Evolutionary conservation across 257 asterid species (phyloP), one percentile per base, ranked within the genome.

Genomic region (Anisodus tanguticus): DNA sequence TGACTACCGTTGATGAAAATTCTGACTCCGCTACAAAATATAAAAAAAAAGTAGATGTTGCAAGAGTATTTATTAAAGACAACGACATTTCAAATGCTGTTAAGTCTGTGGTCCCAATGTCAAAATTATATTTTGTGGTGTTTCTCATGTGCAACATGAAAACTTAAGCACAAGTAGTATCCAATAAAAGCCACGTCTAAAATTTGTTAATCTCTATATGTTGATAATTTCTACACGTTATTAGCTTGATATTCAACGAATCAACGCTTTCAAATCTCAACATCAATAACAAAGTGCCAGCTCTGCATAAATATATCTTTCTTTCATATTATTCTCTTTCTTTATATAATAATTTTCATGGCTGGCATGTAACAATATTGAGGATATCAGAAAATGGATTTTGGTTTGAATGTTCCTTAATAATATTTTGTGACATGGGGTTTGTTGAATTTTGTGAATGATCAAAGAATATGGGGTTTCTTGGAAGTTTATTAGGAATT

Each of bases 381-480:
- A 39, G 55, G 55, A 17, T 22, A 45, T 54, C 16, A 39, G 41
- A 54, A 53, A n/a, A 31, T 81, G 45, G 84, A 81, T 62, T 81
- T 62, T 45, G 76, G 84, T 81, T 2, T 62, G 72, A 2, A 62
- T 81, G 41, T 39, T 71, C 49, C 19, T 39, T 39, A 12, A 12
- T 5, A 69, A 69, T 16, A 49, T 19, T 43, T 7, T 7, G 3
- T 71, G 41, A 19, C 9, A 51, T 81, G 84, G 84, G 84, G 74
- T 62, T 66, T 3, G 22, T 11, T 19, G 12, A 43, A 7, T 62
- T 39, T 19, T 66, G 6, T 19, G 77, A 81, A 85, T 87, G 84
- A 79, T 83, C 45, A 13, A 66, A 78, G 83, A 37, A 63, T 81
- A 94, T 95, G 98, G 94, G 90, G n/a, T 86, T 93, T 82, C 35